Evolutionary conservation across 352 stramenopile species (phyloP).

Genomic region (Globisporangium spinosum): DNA sequence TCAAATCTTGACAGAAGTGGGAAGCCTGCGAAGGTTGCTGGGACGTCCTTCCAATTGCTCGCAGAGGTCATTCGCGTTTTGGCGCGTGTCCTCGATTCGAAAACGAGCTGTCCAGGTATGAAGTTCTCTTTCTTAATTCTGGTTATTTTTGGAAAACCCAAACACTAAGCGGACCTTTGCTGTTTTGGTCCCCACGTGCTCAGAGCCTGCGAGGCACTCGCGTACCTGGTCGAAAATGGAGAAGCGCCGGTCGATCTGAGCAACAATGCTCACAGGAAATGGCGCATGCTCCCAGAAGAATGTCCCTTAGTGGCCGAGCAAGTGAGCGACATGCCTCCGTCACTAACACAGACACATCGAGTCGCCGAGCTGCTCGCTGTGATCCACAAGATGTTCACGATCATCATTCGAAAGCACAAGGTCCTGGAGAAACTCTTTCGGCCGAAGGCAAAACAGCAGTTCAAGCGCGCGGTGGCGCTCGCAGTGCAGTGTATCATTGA

Average conservation of each 20-base stretch:
- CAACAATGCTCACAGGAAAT: background rate
- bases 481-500: background rate
- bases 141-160: too few species aligned
- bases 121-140: too few species aligned
- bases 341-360: background rate
- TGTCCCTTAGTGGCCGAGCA: background rate
- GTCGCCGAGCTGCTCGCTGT: background rate
- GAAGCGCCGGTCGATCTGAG: background rate
- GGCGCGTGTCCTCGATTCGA: background rate
- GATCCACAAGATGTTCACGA: background rate
- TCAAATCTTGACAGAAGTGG: background rate
- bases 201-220: background rate
- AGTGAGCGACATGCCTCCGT: background rate
- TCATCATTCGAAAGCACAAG: background rate
- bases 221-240: background rate
- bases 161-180: background rate
- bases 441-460: background rate
- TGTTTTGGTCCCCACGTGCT: background rate
- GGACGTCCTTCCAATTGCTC: background rate
- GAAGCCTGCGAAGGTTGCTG: background rate
- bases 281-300: background rate
- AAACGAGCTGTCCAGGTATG: background rate
- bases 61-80: background rate
- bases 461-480: background rate
- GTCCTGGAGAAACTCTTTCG: background rate